Evolutionary conservation across 257 asterid species (phyloP).

Genomic region (Capsicum baccatum): DNA sequence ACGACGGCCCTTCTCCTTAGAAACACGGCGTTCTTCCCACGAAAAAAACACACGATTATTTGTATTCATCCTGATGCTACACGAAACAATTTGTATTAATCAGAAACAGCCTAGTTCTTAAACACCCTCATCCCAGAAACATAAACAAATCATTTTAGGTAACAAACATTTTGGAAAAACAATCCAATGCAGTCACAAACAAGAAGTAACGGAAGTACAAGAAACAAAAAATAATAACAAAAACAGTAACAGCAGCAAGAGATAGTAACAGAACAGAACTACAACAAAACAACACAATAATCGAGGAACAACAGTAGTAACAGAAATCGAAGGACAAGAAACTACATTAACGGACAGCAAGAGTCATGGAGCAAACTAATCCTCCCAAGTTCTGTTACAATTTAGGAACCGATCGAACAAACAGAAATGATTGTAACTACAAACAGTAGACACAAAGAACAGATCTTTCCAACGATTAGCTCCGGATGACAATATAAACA

Average conservation of each 20-base stretch:
- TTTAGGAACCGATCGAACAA: background rate
- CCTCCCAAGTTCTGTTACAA: slow-evolving; percentile 1
- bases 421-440: background rate
- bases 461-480: background rate
- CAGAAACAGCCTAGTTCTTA: background rate
- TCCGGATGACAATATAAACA: background rate
- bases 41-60: slow-evolving; percentile 33
- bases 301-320: background rate
- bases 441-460: background rate
- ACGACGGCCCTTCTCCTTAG: slow-evolving; percentile 42
- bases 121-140: slow-evolving; percentile 22
- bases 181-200: background rate
- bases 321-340: background rate
- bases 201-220: background rate
- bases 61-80: slow-evolving; percentile 48
- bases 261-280: background rate
- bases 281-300: background rate
- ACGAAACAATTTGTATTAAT: slow-evolving; percentile 17
- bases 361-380: background rate
- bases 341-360: background rate
- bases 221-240: too few species aligned
- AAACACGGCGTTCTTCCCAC: slow-evolving; percentile 53
- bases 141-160: background rate
- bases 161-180: background rate
- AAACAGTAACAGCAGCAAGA: too few species aligned